Evolutionary conservation across 202 grass and related monocot species (phyloP), one percentile per base, ranked within the genome.

Genomic region (Panicum virgatum): DNA sequence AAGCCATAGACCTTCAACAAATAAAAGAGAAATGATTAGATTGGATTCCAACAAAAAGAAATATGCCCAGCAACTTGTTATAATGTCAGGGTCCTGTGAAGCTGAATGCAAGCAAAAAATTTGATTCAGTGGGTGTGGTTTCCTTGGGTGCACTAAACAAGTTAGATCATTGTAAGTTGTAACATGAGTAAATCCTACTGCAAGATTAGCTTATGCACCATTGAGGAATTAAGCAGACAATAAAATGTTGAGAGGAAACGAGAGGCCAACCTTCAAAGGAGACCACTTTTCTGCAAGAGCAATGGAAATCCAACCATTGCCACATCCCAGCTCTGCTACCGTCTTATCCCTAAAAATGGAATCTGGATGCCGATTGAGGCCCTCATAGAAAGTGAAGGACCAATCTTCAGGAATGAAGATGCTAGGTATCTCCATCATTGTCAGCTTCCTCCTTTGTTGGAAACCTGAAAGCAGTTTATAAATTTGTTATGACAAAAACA

Each of bases 301-400:
- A 87, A 98, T 98, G 30, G 96, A 98, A 83, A 98, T 98, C 96
- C 96, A 98, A 80, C 96, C 96, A 37, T 98, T 98, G 72, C 96
- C 96, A 80, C 92, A 96, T 44, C 96, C 96, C 62, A 96, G 78
- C 83, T 96, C 92, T 36, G 96, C 81, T 3, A 96, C 80, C 16
- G 83, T 96, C 73, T 93, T 98, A 3, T 98, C 91, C 78, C 88
- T 91, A 62, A 98, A 98, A 80, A 96, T 87, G 69, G 96, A 96
- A 84, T 91, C 92, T 67, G 87, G 91, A 51, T 92, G 91, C n/a
- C 96, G 76, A 56, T 98, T 98, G 66, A 98, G 90, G 72, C 96
- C 96, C 88, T 98, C 96, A 5, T 96, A 98, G 69, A 98, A 98
- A 57, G 96, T 98, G 82, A 98, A 98, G 30, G 96, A 98, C 96